Evolutionary conservation across 2,329 filamentous ascomycete genomes (phyloP), one percentile per base, ranked within the genome.

Genomic region (Penicillium psychrosexuale): DNA sequence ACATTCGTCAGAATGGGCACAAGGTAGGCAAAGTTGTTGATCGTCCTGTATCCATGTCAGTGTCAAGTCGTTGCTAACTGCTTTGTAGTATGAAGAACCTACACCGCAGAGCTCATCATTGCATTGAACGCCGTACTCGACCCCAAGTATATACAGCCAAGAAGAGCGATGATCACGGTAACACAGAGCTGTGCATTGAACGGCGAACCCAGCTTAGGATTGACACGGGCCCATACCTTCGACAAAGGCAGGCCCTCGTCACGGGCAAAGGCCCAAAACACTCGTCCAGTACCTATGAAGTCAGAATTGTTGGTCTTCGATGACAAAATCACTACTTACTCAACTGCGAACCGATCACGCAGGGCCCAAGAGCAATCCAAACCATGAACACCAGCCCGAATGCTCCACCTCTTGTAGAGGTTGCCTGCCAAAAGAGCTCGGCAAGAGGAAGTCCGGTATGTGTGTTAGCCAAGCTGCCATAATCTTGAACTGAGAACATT

Each of bases 141-240:
- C n/a, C 83, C 86, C 1, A 89, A 78, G 54, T 88, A 88, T 36
- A 90, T 84, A 34, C 77, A 78, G 0, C 85, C 86, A 0, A 90
- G 72, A 0, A 86, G 64, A 0, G 82, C 84, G 19, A 79, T 80
- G 48, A 80, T 73, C 33, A 74, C 57, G 0, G 75, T 69, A 66
- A 79, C 80, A 24, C 77, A 73, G 0, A 85, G 53, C 3, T 82
- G 84, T 0, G 84, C 80, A 58, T 84, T 82, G 64, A 83, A 79
- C 0, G 83, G 83, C 42, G 42, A 76, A 61, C 66, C 76, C 73
- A 34, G 62, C 59, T 13, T 70, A 1, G 56, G 55, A 69, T 72
- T 64, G 66, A 89, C 77, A 8, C 70, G 66, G 1, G 77, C 74
- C 36, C 62, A 61, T 4, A 68, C 44, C 12, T 59, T 59, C 1